Evolutionary conservation across 805 yeast genomes (phyloP).

Genomic region (Candida manassasensis): DNA sequence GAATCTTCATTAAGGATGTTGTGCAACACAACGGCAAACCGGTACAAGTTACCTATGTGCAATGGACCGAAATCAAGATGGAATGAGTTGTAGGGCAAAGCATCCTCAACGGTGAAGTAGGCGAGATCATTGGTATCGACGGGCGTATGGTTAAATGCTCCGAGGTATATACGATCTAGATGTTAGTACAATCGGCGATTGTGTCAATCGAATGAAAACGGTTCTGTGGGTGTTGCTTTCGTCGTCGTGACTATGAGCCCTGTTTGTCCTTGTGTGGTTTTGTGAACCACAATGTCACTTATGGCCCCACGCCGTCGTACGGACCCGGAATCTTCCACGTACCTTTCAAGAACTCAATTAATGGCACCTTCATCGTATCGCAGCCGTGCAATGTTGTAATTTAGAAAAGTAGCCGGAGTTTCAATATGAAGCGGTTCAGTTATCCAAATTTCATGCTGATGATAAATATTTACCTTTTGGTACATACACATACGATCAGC

Average conservation of each 20-base stretch:
- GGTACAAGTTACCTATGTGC: constrained; percentile 85
- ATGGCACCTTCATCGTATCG: constrained; percentile 24
- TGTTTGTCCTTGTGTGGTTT: too few species aligned
- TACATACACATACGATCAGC: too few species aligned
- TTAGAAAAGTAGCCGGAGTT: too few species aligned
- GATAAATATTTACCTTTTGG: too few species aligned
- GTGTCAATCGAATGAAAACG: not conserved
- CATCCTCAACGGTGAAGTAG: constrained; percentile 88
- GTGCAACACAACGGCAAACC: constrained; percentile 93
- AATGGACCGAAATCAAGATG: constrained; percentile 96
- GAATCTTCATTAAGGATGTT: constrained; percentile 82
- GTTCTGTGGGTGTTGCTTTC: not conserved
- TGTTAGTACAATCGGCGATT: constrained; percentile 21
- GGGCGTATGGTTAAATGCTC: constrained; percentile 81
- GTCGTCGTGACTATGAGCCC: too few species aligned
- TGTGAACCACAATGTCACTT: too few species aligned
- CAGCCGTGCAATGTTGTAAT: too few species aligned
- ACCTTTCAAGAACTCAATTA: constrained; percentile 42
- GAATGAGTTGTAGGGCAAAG: constrained; percentile 89
- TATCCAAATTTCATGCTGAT: too few species aligned
- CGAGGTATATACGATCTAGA: constrained; percentile 71
- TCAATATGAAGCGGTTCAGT: too few species aligned
- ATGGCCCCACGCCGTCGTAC: too few species aligned
- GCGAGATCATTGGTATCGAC: constrained; percentile 70
- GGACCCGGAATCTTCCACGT: constrained; percentile 15